Evolutionary conservation across 2,329 filamentous ascomycete genomes (phyloP), one percentile per base, ranked within the genome.

Genomic region (Fusarium scirpi): DNA sequence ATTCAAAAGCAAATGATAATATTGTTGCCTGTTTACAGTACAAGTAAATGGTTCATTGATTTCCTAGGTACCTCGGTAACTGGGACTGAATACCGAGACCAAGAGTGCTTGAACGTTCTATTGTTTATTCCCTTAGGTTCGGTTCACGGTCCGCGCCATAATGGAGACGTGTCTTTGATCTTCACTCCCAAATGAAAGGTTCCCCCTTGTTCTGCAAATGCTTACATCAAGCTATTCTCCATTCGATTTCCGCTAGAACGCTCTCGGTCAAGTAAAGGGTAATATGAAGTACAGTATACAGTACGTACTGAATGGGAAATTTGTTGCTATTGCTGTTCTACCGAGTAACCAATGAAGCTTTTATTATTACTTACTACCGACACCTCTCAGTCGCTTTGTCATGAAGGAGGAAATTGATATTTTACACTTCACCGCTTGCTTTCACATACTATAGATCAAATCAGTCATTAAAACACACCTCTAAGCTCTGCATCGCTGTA

Each of bases 351-450:
- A 38, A 38, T 38, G 34, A n/a, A 38, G 18, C 10, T 38, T 38
- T 38, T 38, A n/a, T 18, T 18, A n/a, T 38, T 18, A 38, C 27
- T 34, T 18, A 34, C 34, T 38, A 9, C 16, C 16, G 34, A n/a
- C 34, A 38, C 34, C 34, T 38, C 34, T 38, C 18, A 34, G 32
- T 34, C 10, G 20, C 55, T 62, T 59, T 65, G 52, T 49, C 60
- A 61, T 25, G 24, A 25, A 25, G 62, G 59, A 67, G 51, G 70
- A 57, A 46, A 54, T 57, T 29, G 25, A 44, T 52, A 45, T 47
- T 38, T 47, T 63, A 38, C 27, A 32, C 58, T 59, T 75, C 73
- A 75, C 73, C 73, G 73, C 73, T 70, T 72, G 67, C 71, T 58
- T 59, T 59, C 54, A 43, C 48, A 55, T 73, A 68, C 70, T 73